Evolutionary conservation across 768 basidiomycete species (phyloP).

Genomic region (Rossbeevera mucosa): DNA sequence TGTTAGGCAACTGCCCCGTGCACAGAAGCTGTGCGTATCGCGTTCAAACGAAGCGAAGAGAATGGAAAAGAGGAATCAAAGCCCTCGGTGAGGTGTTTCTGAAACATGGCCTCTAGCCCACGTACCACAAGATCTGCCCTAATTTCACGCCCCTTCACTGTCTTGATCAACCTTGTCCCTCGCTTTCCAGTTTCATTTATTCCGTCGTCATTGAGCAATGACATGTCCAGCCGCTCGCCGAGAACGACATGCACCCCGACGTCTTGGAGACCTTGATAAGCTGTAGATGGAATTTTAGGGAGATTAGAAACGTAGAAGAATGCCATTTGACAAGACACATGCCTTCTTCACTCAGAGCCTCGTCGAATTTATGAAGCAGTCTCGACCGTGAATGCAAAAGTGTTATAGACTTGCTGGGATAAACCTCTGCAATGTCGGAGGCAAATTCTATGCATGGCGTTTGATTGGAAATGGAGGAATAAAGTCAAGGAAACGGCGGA

Average conservation of each 20-base stretch:
- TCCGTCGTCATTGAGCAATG: constrained; percentile 23
- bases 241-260: constrained; percentile 47
- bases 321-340: constrained; percentile 5
- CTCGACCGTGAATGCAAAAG: constrained; percentile 55
- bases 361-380: constrained; percentile 52
- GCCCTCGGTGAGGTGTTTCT: neutral
- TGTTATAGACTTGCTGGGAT: constrained; percentile 50
- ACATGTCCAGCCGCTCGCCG: constrained; percentile 49
- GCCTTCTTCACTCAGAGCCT: constrained; percentile 51
- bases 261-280: constrained; percentile 35
- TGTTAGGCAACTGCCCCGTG: constrained; percentile 59
- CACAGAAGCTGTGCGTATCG: constrained; percentile 44
- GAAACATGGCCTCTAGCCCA: neutral
- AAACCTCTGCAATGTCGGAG: constrained; percentile 53
- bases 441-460: constrained; percentile 48
- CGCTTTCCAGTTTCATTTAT: constrained; percentile 3
- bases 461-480: neutral
- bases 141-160: constrained; percentile 47
- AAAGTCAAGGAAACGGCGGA: neutral
- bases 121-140: constrained; percentile 50
- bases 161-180: constrained; percentile 34
- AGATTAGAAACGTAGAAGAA: neutral
- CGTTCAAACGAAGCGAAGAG: neutral
- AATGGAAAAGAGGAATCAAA: neutral
- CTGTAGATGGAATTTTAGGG: neutral